These are phyloP conservation scores for Fusarium sambucinum DNA, from an alignment of 2,329 filamentous ascomycete genomes.

Conservation along the genomic window DNA sequence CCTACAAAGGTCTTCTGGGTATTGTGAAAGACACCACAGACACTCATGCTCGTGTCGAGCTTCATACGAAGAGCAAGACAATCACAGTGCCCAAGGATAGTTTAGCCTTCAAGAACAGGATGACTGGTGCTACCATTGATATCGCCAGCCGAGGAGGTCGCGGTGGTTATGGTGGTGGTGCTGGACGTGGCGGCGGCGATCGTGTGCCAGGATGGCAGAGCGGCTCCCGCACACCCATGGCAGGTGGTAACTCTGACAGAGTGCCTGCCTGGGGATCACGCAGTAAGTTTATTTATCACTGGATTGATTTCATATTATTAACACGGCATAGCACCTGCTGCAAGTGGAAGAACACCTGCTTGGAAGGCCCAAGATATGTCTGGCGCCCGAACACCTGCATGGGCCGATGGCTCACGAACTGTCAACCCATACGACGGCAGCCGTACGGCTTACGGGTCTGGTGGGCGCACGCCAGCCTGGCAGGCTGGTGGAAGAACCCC, in stretches of 20 bases:
- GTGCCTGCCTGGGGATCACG: slow-evolving; percentile 82
- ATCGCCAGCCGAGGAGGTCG: slow-evolving; percentile 68
- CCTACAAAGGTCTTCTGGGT: slow-evolving; percentile 91
- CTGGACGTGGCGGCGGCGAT: slow-evolving; percentile 60
- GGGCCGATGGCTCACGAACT: slow-evolving; percentile 75
- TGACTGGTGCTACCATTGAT: slow-evolving; percentile 83
- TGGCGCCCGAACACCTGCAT: slow-evolving; percentile 76
- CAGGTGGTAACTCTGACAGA: slow-evolving; percentile 69
- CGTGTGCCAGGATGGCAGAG: slow-evolving; percentile 70
- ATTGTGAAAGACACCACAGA: slow-evolving; percentile 97
- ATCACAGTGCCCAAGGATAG: slow-evolving; percentile 85
- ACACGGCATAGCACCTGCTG: slow-evolving; percentile 62
- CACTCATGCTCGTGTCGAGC: slow-evolving; percentile 85
- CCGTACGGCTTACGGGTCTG: slow-evolving; percentile 81
- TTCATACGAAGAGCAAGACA: slow-evolving; percentile 94
- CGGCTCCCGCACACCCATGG: slow-evolving; percentile 76
- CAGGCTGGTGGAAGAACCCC: slow-evolving; percentile 81
- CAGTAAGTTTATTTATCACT: slow-evolving; percentile 64
- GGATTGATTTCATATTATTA: slow-evolving; percentile 33
- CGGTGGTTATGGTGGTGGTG: slow-evolving; percentile 57
- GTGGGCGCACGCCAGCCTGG: slow-evolving; percentile 81
- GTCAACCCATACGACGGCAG: slow-evolving; percentile 79
- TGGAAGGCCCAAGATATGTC: slow-evolving; percentile 67
- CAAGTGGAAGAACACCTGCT: slow-evolving; percentile 71
- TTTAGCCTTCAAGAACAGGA: slow-evolving; percentile 86